These are phyloP conservation scores for Podaxis sp. DNA, from an alignment of 768 basidiomycete genomes.

Conservation along the genomic window DNA sequence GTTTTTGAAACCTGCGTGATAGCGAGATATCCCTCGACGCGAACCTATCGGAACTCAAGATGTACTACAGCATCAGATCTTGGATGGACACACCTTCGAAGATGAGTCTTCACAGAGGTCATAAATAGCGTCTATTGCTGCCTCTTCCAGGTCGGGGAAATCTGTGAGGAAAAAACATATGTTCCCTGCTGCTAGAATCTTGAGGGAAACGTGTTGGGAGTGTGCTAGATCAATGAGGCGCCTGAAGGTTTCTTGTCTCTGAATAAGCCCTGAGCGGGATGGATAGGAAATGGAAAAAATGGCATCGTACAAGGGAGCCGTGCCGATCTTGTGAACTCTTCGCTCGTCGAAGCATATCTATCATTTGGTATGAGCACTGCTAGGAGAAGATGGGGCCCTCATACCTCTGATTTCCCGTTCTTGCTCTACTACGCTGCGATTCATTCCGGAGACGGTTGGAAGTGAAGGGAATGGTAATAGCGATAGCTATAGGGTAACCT, in stretches of 20 bases:
- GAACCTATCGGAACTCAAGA: conserved; percentile 43
- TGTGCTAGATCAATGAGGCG: conserved; percentile 56
- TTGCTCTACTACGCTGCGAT: conserved; percentile 29
- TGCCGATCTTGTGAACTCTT: conserved; percentile 31
- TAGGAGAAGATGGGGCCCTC: neutral
- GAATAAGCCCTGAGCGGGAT: neutral
- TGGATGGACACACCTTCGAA: conserved; percentile 37
- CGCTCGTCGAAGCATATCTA: conserved; percentile 46
- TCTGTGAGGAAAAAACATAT: conserved; percentile 62
- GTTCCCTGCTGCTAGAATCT: conserved; percentile 56
- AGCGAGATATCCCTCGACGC: conserved; percentile 67
- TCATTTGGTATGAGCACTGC: neutral
- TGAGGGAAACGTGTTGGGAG: conserved; percentile 44
- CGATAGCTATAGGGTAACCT: neutral
- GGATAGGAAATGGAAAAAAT: neutral
- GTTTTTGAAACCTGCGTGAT: conserved; percentile 48
- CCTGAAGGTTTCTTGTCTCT: conserved; percentile 55
- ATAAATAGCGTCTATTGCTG: conserved; percentile 75
- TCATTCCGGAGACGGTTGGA: conserved; percentile 20
- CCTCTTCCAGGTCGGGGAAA: conserved; percentile 72
- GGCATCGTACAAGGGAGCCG: conserved; percentile 5
- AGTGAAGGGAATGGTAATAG: neutral
- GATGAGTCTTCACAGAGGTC: conserved; percentile 75
- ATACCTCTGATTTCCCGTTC: conserved; percentile 38
- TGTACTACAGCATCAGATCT: neutral